Evolutionary conservation across 495 filamentous ascomycete genomes (phyloP), one percentile per base, ranked within the genome.

Genomic region (Talaromyces adpressus): DNA sequence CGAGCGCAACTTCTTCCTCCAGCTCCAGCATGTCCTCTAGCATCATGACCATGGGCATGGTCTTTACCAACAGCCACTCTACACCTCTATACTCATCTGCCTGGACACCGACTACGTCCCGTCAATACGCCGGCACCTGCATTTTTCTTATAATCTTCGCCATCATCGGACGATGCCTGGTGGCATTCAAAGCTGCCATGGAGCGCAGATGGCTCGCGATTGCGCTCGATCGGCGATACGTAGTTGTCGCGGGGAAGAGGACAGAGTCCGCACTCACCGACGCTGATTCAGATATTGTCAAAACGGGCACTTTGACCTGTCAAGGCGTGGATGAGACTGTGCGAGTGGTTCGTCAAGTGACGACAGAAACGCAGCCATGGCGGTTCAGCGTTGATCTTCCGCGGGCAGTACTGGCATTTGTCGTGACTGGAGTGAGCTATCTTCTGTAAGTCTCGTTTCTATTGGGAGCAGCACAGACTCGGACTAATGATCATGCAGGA

Each of bases 91-190:
- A 84, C 81, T 89, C 90, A 6, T 66, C 75, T 0, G 65, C 74
- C 34, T 97, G 92, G 92, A 87, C 85, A 5, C 93, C 93, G 11
- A 77, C 69, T 6, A 83, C 74, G 18, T 79, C 81, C 0, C 89
- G 88, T 60, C 67, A 77, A 58, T 97, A 97, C 71, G 91, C 89
- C 5, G 91, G 82, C 45, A 93, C 91, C 39, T 95, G 92, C 74
- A 88, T 96, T 72, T 95, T 96, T 73, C 81, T 96, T 52, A 86
- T 94, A 73, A 62, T 87, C 16, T 84, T 96, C 25, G 84, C 87
- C 16, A 77, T 87, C 63, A 67, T 89, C 61, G 86, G 85, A 70
- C 88, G 92, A 41, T 77, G 77, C 18, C 75, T 93, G 11, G 75
- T 90, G 51, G 93, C 91, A 4, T 77, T 84, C 66, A 90, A 89